phyloP scores from a whole-genome alignment of 441 rosid genomes.

The Manihot esculenta region DNA sequence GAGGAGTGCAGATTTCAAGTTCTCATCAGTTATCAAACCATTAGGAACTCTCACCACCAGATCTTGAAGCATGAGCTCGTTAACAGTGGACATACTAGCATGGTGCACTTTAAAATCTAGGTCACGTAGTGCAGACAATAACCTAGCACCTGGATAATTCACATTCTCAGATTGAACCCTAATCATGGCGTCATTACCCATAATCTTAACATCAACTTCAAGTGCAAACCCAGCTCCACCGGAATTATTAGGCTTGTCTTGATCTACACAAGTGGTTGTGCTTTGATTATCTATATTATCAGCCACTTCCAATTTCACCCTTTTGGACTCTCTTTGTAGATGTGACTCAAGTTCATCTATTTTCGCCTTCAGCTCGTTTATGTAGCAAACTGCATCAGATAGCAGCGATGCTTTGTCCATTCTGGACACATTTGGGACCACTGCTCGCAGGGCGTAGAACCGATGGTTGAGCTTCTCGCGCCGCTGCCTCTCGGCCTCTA shows the following conservation, averaged over 20 bases:
- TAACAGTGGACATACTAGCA: slow-evolving; percentile 60
- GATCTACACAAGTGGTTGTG: slow-evolving; percentile 52
- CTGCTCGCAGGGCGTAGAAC: slow-evolving; percentile 74
- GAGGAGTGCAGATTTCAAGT: slow-evolving; percentile 47
- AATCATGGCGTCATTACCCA: slow-evolving; percentile 63
- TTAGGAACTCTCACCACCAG: slow-evolving; percentile 56
- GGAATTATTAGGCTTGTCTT: slow-evolving; percentile 11
- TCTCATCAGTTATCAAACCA: slow-evolving; percentile 42
- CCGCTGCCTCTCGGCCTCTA: slow-evolving; percentile 80
- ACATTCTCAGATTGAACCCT: slow-evolving; percentile 62
- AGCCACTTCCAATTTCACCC: slow-evolving; percentile 42
- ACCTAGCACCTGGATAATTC: slow-evolving; percentile 51
- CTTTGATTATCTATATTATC: slow-evolving; percentile 51
- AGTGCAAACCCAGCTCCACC: slow-evolving; percentile 18
- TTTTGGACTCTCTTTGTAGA: slow-evolving; percentile 38
- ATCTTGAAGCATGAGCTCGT: slow-evolving; percentile 72
- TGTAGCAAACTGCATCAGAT: slow-evolving; percentile 68
- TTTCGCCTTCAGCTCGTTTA: slow-evolving; percentile 51
- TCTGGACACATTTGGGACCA: slow-evolving; percentile 72
- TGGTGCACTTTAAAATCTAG: slow-evolving; percentile 59
- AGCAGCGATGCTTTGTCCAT: slow-evolving; percentile 86
- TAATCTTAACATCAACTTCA: slow-evolving; percentile 54
- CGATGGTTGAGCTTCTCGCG: slow-evolving; percentile 84
- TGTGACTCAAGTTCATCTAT: slow-evolving; percentile 51
- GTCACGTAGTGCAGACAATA: slow-evolving; percentile 57